Base-by-base conservation (phyloP, 768 basidiomycete species). In the Amanita molliuscula region DNA sequence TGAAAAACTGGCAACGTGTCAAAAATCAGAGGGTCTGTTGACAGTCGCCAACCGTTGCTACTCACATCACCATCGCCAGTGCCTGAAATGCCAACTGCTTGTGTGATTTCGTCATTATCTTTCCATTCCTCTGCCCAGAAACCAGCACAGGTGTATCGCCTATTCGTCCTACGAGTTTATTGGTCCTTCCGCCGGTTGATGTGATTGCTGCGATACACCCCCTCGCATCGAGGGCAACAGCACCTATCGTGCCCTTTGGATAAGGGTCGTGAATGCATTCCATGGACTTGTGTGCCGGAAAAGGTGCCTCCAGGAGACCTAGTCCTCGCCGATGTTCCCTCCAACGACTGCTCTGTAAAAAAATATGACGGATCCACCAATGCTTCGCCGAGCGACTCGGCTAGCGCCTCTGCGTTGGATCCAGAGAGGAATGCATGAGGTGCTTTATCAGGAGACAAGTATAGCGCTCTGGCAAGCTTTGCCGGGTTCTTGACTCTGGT, bases 101-200 rank as follows among this genome's bases (percentile, higher is more conserved):
- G 61, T 8, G 59, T 55, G 13, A 56, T 53, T 21, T 59, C 53
- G 37, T 66, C 67, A 2, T 72, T 63, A 18, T 53, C 18, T 18
- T 65, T 68, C 88, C 88, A 91, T 64, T 88, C 81, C 57, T 87
- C 87, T 7, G 87, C 85, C 87, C 87, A 91, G 64, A 82, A 91
- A 0, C 88, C 89, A 10, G 77, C 67, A 3, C 84, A 0, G 88
- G 88, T 1, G 89, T 91, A 57, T 90, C 89, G 3, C 88, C 88
- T n/a, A 91, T 69, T 4, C 88, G 74, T 6, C 88, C 88, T 15
- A 81, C 82, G 7, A 88, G 72, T 62, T 92, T 92, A 65, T 92
- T 92, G 33, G 87, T 91, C 42, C 68, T 70, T 1, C 89, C 88
- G 31, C 89, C 89, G 0, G 88, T 92, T 1, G 88, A 89, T 1